These are phyloP conservation scores for Aureobasidium sp. DNA, from an alignment of 2,329 filamentous ascomycete genomes.

Conservation along the genomic window DNA sequence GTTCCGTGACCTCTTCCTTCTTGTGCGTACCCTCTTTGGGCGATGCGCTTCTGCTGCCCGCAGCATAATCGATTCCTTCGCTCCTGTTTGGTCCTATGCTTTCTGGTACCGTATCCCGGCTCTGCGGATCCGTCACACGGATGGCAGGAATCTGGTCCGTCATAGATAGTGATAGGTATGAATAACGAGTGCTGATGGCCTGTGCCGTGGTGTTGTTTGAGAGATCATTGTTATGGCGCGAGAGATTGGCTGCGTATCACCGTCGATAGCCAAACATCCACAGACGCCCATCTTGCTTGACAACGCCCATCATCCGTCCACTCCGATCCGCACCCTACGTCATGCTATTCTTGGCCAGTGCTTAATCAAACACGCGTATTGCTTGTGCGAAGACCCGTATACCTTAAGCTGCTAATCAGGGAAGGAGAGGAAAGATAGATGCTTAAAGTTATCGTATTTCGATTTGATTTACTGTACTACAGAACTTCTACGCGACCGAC, in stretches of 20 bases:
- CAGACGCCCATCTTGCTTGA: background rate
- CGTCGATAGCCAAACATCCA: background rate
- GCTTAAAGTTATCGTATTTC: background rate
- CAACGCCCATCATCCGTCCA: background rate
- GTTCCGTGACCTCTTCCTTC: background rate
- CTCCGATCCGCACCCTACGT: background rate
- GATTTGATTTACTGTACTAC: conserved; percentile 3
- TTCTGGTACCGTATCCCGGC: conserved; percentile 23
- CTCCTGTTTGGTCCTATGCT: background rate
- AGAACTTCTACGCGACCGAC: background rate
- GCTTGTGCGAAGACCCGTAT: too few relatives aligned
- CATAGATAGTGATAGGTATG: conserved; percentile 20
- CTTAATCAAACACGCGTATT: background rate
- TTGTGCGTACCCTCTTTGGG: conserved; percentile 9
- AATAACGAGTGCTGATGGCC: conserved; percentile 3
- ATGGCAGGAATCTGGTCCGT: conserved; percentile 33
- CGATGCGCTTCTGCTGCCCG: conserved; percentile 18
- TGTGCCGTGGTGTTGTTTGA: background rate
- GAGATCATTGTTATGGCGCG: background rate
- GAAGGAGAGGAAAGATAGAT: too few relatives aligned
- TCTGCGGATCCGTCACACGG: conserved; percentile 35
- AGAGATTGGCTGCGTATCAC: background rate
- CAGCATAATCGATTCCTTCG: conserved; percentile 6
- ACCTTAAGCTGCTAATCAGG: too few relatives aligned
- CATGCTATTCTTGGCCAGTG: conserved; percentile 10